Percentiles rank a stretch among this genome's conserved stretches.
Conservation (phyloP, 2,329 filamentous ascomycete species). For the Claviceps digitariae region DNA sequence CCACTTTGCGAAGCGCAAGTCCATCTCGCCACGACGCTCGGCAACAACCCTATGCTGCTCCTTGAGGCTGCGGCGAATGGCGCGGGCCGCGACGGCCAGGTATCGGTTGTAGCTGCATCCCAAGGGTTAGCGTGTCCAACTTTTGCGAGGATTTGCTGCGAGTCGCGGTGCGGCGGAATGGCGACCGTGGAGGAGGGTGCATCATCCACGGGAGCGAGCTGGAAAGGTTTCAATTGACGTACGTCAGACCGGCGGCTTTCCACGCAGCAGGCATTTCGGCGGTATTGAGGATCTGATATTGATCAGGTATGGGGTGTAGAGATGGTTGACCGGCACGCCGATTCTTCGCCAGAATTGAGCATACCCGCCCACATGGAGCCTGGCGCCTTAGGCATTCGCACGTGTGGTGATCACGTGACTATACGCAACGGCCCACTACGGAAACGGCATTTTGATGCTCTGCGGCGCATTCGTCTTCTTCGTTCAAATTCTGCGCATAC, state of each 20-base stretch:
- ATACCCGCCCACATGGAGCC: conserved; percentile 12
- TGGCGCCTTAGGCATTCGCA: conserved; percentile 18
- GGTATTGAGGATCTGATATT: conserved; percentile 17
- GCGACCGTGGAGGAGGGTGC: neutral
- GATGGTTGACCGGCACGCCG: conserved; percentile 21
- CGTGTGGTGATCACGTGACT: conserved; percentile 8
- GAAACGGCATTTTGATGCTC: too few species aligned
- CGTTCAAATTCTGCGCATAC: too few species aligned
- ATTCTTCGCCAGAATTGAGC: conserved; percentile 23
- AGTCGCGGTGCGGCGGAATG: neutral
- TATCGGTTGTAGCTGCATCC: conserved; percentile 91
- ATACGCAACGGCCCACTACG: too few species aligned
- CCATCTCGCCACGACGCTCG: conserved; percentile 81
- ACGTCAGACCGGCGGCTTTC: conserved; percentile 97
- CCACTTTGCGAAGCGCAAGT: conserved; percentile 90
- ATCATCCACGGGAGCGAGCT: neutral
- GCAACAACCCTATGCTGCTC: conserved; percentile 78
- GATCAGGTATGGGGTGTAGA: conserved; percentile 15
- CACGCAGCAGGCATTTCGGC: conserved; percentile 90
- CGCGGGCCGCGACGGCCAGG: conserved; percentile 86
- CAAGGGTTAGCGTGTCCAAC: conserved; percentile 1
- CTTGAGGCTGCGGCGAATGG: conserved; percentile 93
- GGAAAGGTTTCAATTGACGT: conserved; percentile 34
- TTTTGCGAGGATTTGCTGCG: conserved; percentile 1
- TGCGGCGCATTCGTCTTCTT: too few species aligned